Percentiles rank a stretch among this genome's conserved stretches.
Conservation (phyloP, 208 protist genomes). For the Trypanosoma avium region DNA sequence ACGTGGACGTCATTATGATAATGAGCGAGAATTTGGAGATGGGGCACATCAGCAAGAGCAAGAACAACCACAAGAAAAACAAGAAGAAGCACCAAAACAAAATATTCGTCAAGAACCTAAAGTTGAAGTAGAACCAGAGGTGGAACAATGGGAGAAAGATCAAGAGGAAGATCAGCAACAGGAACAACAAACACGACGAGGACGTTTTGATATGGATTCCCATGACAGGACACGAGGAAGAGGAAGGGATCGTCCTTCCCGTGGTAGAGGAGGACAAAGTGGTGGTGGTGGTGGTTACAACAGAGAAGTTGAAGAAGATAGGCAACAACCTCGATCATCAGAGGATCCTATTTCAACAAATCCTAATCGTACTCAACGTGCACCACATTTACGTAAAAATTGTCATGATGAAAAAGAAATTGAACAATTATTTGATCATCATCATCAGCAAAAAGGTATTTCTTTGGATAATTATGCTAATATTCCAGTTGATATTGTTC, state of each 20-base stretch:
- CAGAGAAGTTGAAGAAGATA: slow-evolving; percentile 5
- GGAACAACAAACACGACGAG: background rate
- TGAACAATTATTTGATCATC: slow-evolving; percentile 64
- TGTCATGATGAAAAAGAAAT: slow-evolving; percentile 74
- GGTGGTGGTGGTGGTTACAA: slow-evolving; percentile 15
- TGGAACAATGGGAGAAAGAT: too few relatives aligned
- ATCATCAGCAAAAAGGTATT: slow-evolving; percentile 78
- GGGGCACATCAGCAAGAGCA: background rate
- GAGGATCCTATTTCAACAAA: slow-evolving; percentile 21
- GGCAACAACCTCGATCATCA: slow-evolving; percentile 15
- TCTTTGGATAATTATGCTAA: slow-evolving; percentile 82
- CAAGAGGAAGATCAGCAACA: background rate
- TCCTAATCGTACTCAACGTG: slow-evolving; percentile 48
- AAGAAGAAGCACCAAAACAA: background rate
- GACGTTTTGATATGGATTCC: slow-evolving; percentile 15
- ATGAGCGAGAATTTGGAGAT: slow-evolving; percentile 3
- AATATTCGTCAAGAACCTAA: too few relatives aligned
- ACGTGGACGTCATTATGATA: slow-evolving; percentile 20
- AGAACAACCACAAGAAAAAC: background rate
- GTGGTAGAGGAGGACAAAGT: slow-evolving; percentile 23
- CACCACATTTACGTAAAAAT: slow-evolving; percentile 69
- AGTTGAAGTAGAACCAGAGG: too few relatives aligned
- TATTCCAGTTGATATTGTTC: slow-evolving; percentile 87
- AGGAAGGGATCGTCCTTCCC: background rate
- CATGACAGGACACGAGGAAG: slow-evolving; percentile 12